phyloP scores from a whole-genome alignment of 768 basidiomycete genomes.

The Galerina marginata region DNA sequence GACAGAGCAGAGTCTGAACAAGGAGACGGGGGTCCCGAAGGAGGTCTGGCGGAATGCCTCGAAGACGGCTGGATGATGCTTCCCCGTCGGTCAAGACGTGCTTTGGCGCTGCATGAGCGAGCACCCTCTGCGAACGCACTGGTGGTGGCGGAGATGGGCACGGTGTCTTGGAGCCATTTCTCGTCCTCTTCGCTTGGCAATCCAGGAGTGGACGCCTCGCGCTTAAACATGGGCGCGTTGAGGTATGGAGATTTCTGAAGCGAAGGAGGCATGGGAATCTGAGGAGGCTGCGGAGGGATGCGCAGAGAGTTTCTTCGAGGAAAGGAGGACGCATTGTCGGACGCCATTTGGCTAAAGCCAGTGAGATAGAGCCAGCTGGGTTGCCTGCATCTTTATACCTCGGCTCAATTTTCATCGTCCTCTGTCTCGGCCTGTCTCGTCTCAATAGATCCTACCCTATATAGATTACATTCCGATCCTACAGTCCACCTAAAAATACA shows the following conservation, averaged over 20 bases:
- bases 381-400: not conserved
- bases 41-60: not conserved
- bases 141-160: conserved; percentile 43
- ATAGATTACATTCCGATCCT: conserved; percentile 10
- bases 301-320: conserved; percentile 44
- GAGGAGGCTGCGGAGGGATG: conserved; percentile 37
- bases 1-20: not conserved
- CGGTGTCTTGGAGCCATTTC: conserved; percentile 68
- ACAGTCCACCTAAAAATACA: conserved; percentile 7
- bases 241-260: conserved; percentile 61
- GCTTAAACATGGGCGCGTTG: conserved; percentile 54
- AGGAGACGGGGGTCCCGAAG: conserved; percentile 5
- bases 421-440: conserved; percentile 18
- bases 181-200: conserved; percentile 58
- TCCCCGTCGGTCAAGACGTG: conserved; percentile 20
- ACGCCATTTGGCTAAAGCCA: conserved; percentile 1
- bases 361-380: no score
- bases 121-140: conserved; percentile 10
- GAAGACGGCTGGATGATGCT: conserved; percentile 16
- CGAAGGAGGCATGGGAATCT: conserved; percentile 63
- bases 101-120: conserved; percentile 14
- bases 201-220: conserved; percentile 35
- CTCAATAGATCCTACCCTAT: conserved; percentile 2
- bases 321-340: conserved; percentile 9
- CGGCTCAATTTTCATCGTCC: conserved; percentile 3